Evolutionary conservation across 2,329 filamentous ascomycete species (phyloP).

Genomic region (Gnomoniopsis smithogilvyi): DNA sequence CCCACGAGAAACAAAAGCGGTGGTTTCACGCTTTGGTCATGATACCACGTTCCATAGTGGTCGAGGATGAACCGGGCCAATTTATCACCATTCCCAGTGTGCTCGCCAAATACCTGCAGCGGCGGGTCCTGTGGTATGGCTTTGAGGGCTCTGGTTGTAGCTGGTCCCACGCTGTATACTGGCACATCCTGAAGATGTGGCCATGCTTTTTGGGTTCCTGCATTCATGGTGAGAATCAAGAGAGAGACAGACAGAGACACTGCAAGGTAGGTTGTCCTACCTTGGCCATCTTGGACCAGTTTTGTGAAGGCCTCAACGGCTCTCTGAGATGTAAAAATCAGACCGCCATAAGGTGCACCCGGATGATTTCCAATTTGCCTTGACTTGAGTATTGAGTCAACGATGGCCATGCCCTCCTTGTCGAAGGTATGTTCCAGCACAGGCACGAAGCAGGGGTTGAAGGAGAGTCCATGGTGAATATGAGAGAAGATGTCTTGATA

Average conservation of each 20-base stretch:
- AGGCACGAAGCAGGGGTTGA: constrained; percentile 69
- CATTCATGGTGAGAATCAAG: not conserved
- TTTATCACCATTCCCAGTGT: constrained; percentile 80
- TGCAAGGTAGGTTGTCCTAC: constrained; percentile 24
- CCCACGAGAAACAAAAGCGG: constrained; percentile 84
- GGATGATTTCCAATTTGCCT: constrained; percentile 36
- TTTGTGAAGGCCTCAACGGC: constrained; percentile 75
- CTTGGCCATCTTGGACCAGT: constrained; percentile 54
- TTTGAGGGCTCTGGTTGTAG: constrained; percentile 71
- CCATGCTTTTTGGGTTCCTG: constrained; percentile 32
- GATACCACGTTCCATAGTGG: constrained; percentile 64
- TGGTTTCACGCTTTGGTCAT: constrained; percentile 41
- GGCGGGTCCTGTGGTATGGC: constrained; percentile 48
- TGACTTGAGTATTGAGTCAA: constrained; percentile 48
- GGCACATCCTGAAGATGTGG: constrained; percentile 54
- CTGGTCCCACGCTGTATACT: constrained; percentile 77
- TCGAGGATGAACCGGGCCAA: constrained; percentile 75
- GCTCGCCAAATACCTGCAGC: constrained; percentile 69
- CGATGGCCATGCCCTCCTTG: constrained; percentile 51
- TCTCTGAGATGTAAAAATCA: constrained; percentile 81
- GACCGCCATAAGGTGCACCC: constrained; percentile 60
- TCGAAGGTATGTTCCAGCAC: constrained; percentile 71
- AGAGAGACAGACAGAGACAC: not conserved
- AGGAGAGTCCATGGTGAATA: constrained; percentile 38
- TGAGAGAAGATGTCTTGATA: constrained; percentile 67